Percentiles rank a stretch among this genome's conserved stretches.
phyloP scores from a whole-genome alignment of 2,329 filamentous ascomycete genomes.

The Hymenoscyphus linearis region DNA sequence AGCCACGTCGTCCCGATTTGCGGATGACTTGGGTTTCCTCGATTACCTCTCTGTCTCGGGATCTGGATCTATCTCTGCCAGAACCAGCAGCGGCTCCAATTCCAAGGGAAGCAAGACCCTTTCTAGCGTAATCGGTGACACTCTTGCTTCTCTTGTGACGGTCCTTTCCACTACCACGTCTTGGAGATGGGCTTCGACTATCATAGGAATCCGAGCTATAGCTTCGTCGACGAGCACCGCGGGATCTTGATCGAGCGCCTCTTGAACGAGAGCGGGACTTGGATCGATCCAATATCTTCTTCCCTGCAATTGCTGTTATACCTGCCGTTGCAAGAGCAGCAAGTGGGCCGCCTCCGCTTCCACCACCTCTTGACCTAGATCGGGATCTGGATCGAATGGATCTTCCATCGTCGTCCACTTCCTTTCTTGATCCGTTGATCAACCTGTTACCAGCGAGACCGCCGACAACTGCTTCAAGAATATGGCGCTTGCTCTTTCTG shows the following conservation, averaged over 20 bases:
- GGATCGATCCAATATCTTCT: conserved; percentile 49
- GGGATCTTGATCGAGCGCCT: conserved; percentile 43
- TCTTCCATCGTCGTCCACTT: conserved; percentile 43
- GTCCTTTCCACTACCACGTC: conserved; percentile 43
- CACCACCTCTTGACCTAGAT: conserved; percentile 43
- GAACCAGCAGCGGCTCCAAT: conserved; percentile 44
- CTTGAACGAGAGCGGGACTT: conserved; percentile 41
- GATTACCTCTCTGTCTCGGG: conserved; percentile 16
- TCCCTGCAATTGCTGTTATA: conserved; percentile 54
- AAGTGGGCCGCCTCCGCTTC: conserved; percentile 43
- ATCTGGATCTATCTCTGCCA: conserved; percentile 17
- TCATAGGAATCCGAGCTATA: conserved; percentile 29
- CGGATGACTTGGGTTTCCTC: conserved; percentile 25
- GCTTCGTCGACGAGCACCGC: conserved; percentile 28
- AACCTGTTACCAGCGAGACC: conserved; percentile 82
- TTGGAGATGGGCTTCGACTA: conserved; percentile 30
- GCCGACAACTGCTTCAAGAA: conserved; percentile 82
- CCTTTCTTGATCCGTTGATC: conserved; percentile 70
- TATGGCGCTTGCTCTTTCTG: conserved; percentile 74
- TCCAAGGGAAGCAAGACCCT: conserved; percentile 56
- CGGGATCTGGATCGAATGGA: conserved; percentile 56
- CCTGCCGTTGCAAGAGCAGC: conserved; percentile 59
- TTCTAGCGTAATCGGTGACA: conserved; percentile 57
- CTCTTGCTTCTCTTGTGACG: conserved; percentile 57
- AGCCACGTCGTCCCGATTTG: conserved; percentile 16